These are phyloP conservation scores for Adenanthera pavonina DNA, from an alignment of 306 rosid species.

Conservation along the genomic window DNA sequence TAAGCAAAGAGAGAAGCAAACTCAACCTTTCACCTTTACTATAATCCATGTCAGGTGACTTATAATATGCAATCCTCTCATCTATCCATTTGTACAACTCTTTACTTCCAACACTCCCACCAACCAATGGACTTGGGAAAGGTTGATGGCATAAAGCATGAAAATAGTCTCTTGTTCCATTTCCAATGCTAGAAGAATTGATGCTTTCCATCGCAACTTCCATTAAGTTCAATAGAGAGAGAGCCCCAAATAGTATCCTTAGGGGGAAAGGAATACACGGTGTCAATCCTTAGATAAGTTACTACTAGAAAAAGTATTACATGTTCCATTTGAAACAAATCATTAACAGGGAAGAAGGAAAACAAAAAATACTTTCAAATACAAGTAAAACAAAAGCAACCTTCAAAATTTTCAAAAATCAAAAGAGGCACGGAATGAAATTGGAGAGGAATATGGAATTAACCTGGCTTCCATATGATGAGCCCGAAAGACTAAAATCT, in stretches of 20 bases:
- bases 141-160: conserved; percentile 80
- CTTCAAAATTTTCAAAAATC: conserved; percentile 20
- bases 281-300: conserved; percentile 44
- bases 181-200: conserved; percentile 52
- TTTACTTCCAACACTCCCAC: conserved; percentile 89
- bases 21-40: conserved; percentile 71
- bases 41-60: conserved; percentile 67
- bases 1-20: conserved; percentile 89
- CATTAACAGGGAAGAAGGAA: neutral
- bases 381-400: conserved; percentile 4
- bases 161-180: conserved; percentile 59
- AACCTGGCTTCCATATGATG: conserved; percentile 78
- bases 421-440: conserved; percentile 38
- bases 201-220: conserved; percentile 67
- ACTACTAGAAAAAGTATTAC: conserved; percentile 30
- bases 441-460: conserved; percentile 42
- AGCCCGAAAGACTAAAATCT: conserved; percentile 54
- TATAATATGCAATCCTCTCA: conserved; percentile 76
- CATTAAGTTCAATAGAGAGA: conserved; percentile 68
- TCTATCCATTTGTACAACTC: conserved; percentile 89
- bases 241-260: conserved; percentile 73
- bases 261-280: conserved; percentile 6
- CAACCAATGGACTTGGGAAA: conserved; percentile 96
- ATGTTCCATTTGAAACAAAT: conserved; percentile 15
- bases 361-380: conserved; percentile 10